These are phyloP conservation scores for Solanum ossicruentum DNA, from an alignment of 257 asterid species.

Conservation along the genomic window DNA sequence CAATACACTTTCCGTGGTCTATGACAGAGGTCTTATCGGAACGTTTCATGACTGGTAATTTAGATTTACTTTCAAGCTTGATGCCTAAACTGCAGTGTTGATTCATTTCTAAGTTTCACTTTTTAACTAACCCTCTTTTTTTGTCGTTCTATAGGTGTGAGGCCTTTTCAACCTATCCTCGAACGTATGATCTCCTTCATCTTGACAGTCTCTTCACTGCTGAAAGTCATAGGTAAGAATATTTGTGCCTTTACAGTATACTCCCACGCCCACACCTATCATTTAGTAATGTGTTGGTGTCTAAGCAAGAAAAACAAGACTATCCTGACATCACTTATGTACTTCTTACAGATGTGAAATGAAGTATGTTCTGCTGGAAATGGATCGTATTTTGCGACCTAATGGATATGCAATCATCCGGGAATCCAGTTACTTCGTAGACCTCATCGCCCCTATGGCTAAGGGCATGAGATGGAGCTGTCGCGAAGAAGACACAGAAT, in stretches of 20 bases:
- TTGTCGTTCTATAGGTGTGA: conserved; percentile 55
- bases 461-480: conserved; percentile 95
- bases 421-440: conserved; percentile 62
- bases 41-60: conserved; percentile 87
- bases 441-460: conserved; percentile 53
- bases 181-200: conserved; percentile 91
- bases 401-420: conserved; percentile 74
- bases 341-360: conserved; percentile 63
- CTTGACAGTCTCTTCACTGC: conserved; percentile 78
- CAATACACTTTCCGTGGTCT: conserved; percentile 82
- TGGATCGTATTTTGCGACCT: conserved; percentile 92
- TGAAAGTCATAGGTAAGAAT: conserved; percentile 70
- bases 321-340: not conserved
- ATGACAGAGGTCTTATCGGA: conserved; percentile 92
- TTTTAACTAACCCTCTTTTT: not conserved
- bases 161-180: conserved; percentile 95
- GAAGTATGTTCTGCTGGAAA: conserved; percentile 85
- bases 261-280: not conserved
- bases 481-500: conserved; percentile 72
- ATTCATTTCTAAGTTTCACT: not conserved
- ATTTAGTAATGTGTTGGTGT: not conserved
- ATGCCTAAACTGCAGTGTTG: not conserved
- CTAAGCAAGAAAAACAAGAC: not conserved
- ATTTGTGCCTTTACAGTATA: not conserved
- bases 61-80: not conserved